phyloP scores from a whole-genome alignment of 192 early-diverging fungal species.

The Backusella parvicylindrica region DNA sequence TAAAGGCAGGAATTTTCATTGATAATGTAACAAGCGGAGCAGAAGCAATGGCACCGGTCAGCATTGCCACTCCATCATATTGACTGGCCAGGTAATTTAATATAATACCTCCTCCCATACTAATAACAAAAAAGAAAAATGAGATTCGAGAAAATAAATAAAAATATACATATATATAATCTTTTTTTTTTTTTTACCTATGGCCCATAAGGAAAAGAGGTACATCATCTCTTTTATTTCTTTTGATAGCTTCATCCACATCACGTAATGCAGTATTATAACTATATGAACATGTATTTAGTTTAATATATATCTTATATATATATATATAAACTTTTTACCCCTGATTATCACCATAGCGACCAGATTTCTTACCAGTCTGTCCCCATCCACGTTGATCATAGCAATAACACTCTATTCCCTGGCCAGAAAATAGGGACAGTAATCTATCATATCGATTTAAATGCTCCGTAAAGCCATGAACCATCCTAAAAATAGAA shows the following conservation, averaged over 20 bases:
- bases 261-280: constrained; percentile 45
- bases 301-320: no score
- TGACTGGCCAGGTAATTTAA: constrained; percentile 50
- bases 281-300: not conserved
- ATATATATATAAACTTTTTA: constrained; percentile 13
- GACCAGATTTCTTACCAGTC: constrained; percentile 49
- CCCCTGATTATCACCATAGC: constrained; percentile 45
- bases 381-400: constrained; percentile 72
- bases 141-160: not conserved
- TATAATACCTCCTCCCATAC: constrained; percentile 43
- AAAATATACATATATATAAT: not conserved
- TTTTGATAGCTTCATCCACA: constrained; percentile 41
- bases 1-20: constrained; percentile 26
- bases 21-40: constrained; percentile 38
- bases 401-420: constrained; percentile 52
- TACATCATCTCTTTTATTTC: constrained; percentile 28
- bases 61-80: constrained; percentile 25
- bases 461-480: constrained; percentile 54
- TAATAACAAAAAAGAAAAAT: not conserved
- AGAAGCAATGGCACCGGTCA: constrained; percentile 52
- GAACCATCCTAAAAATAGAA: constrained; percentile 37
- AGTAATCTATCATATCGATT: constrained; percentile 58
- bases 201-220: constrained; percentile 56
- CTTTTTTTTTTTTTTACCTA: no score
- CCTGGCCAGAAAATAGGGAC: constrained; percentile 44